These are phyloP conservation scores for Stagonosporopsis chrysanthemi DNA, from an alignment of 2,329 filamentous ascomycete genomes.

Conservation along the genomic window DNA sequence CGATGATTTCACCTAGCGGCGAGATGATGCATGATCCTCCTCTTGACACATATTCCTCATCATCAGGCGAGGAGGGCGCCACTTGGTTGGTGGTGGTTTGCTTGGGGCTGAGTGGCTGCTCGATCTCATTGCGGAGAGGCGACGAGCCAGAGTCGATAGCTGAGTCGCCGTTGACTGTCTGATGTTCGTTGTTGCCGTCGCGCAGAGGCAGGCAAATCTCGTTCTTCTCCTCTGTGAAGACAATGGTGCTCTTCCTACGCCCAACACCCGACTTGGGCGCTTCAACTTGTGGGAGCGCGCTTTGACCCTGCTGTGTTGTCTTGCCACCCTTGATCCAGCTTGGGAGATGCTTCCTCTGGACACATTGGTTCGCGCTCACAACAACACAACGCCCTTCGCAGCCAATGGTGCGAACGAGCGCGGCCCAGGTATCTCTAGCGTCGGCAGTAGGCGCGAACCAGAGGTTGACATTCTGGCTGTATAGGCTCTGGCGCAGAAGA, in stretches of 20 bases:
- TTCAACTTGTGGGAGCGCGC: constrained; percentile 2
- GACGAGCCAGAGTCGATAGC: constrained; percentile 34
- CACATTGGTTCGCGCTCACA: constrained; percentile 83
- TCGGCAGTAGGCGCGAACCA: constrained; percentile 93
- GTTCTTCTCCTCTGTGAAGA: constrained; percentile 51
- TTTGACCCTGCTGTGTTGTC: constrained; percentile 3
- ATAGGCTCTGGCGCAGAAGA: constrained; percentile 80
- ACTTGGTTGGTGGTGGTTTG: constrained; percentile 21
- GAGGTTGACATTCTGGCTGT: constrained; percentile 88
- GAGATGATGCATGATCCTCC: constrained; percentile 85
- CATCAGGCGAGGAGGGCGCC: constrained; percentile 17
- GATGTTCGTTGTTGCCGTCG: constrained; percentile 17
- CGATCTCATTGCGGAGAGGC: constrained; percentile 14
- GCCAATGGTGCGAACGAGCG: constrained; percentile 81
- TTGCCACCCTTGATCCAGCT: constrained; percentile 59
- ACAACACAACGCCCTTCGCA: constrained; percentile 87
- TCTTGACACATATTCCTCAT: constrained; percentile 66
- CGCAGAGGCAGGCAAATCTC: constrained; percentile 56
- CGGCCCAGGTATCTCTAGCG: constrained; percentile 79
- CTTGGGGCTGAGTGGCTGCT: constrained; percentile 28
- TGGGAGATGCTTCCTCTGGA: constrained; percentile 65
- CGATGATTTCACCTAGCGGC: constrained; percentile 79
- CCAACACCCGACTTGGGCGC: constrained; percentile 14
- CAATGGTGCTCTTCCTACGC: constrained; percentile 52
- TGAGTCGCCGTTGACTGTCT: constrained; percentile 24